phyloP scores from a whole-genome alignment of 2,329 filamentous ascomycete genomes.

The Erysiphe neolycopersici region DNA sequence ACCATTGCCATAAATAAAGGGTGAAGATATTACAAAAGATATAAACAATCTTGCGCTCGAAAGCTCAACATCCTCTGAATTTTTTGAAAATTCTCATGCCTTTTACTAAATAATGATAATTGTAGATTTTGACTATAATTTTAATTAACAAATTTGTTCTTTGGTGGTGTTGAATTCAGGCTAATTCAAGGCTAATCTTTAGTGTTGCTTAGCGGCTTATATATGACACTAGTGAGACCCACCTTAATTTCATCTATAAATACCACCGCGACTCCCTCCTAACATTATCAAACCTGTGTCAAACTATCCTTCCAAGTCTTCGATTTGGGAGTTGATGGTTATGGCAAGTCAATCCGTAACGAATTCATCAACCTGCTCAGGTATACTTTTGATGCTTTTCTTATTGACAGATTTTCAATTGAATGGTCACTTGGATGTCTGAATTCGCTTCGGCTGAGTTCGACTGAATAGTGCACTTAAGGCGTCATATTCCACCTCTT shows the following conservation, averaged over 20 bases:
- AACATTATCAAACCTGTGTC: constrained; percentile 47
- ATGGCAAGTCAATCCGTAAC: constrained; percentile 79
- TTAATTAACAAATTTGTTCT: no score
- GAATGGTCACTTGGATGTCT: constrained; percentile 34
- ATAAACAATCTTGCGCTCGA: no score
- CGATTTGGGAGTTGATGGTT: constrained; percentile 47
- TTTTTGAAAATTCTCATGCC: no score
- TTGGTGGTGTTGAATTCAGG: no score
- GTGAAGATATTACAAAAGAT: no score
- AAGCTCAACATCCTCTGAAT: no score
- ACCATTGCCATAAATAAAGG: no score
- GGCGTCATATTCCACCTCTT: constrained; percentile 73
- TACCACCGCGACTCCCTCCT: constrained; percentile 14
- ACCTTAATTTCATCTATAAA: constrained; percentile 8
- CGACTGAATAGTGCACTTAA: constrained; percentile 26
- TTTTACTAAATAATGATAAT: no score
- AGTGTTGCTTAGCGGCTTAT: no score
- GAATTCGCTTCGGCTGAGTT: constrained; percentile 44
- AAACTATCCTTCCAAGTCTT: constrained; percentile 52
- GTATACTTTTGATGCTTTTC: constrained; percentile 45
- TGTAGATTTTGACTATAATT: no score
- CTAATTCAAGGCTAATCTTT: no score
- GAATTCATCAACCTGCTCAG: constrained; percentile 22
- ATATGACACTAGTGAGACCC: neutral
- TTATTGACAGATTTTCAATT: constrained; percentile 89